Evolutionary conservation across 177 flowering plant genomes (phyloP).

Genomic region (Vitis hybrid): DNA sequence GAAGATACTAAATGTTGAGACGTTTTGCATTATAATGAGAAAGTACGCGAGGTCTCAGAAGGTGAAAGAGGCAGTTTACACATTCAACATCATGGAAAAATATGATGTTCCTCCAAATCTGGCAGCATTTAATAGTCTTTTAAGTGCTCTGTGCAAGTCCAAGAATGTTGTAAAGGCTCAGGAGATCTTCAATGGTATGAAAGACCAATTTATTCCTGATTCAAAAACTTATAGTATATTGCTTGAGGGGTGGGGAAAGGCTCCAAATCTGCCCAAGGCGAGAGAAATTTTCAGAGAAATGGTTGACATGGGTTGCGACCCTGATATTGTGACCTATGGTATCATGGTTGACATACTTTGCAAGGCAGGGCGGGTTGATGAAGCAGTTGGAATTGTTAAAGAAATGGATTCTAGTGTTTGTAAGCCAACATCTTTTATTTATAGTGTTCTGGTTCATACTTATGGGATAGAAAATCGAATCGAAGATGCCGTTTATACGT

Average conservation of each 20-base stretch:
- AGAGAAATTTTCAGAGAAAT: slow-evolving; percentile 74
- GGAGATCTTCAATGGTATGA: slow-evolving; percentile 76
- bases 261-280: slow-evolving; percentile 78
- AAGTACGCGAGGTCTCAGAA: slow-evolving; percentile 78
- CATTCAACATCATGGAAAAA: slow-evolving; percentile 82
- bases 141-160: slow-evolving; percentile 83
- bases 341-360: slow-evolving; percentile 88
- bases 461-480: slow-evolving; percentile 74
- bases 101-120: slow-evolving; percentile 59
- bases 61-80: slow-evolving; percentile 76
- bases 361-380: slow-evolving; percentile 83
- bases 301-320: slow-evolving; percentile 58
- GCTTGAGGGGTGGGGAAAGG: slow-evolving; percentile 87
- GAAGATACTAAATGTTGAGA: slow-evolving; percentile 65
- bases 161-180: slow-evolving; percentile 90
- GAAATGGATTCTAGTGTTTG: slow-evolving; percentile 55
- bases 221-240: slow-evolving; percentile 82
- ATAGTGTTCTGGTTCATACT: slow-evolving; percentile 74
- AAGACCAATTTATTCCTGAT: slow-evolving; percentile 60
- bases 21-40: slow-evolving; percentile 82
- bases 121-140: slow-evolving; percentile 75
- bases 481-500: slow-evolving; percentile 73
- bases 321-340: slow-evolving; percentile 85
- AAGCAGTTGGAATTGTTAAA: slow-evolving; percentile 60
- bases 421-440: slow-evolving; percentile 71